These are phyloP conservation scores for Pythium dissotocum DNA, from an alignment of 352 stramenopile genomes.

Conservation along the genomic window DNA sequence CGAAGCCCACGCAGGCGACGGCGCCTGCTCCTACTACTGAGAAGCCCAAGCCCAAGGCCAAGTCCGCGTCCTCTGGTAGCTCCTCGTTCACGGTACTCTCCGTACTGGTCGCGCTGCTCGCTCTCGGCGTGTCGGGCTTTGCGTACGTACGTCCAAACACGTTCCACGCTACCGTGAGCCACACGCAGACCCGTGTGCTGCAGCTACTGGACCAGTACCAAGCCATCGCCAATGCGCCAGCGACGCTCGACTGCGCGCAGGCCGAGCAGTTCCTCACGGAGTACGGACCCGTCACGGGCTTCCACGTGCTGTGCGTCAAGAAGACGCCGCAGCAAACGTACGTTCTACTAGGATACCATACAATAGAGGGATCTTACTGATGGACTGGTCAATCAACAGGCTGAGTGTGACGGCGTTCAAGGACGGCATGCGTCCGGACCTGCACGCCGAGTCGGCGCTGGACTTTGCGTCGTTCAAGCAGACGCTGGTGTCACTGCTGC, in stretches of 20 bases:
- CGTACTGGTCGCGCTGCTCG: constrained; percentile 31
- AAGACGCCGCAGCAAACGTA: constrained; percentile 46
- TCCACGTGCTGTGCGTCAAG: constrained; percentile 69
- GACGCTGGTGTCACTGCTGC: constrained; percentile 41
- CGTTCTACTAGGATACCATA: constrained; percentile 8
- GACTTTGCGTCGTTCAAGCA: constrained; percentile 40
- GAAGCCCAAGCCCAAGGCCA: not conserved
- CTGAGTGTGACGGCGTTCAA: constrained; percentile 56
- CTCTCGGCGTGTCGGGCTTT: constrained; percentile 27
- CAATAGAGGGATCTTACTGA: not conserved
- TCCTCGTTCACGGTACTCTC: constrained; percentile 22
- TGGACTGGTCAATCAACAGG: constrained; percentile 17
- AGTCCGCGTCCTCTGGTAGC: not conserved
- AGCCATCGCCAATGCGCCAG: constrained; percentile 16
- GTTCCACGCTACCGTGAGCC: constrained; percentile 19
- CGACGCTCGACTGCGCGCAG: constrained; percentile 35
- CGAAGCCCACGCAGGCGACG: not conserved
- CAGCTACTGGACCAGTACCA: constrained; percentile 35
- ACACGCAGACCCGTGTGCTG: constrained; percentile 28
- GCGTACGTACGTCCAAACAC: constrained; percentile 25
- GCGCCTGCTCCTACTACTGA: not conserved
- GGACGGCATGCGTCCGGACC: constrained; percentile 44
- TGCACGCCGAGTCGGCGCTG: constrained; percentile 34
- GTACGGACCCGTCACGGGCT: constrained; percentile 59
- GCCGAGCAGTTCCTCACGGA: constrained; percentile 56